phyloP scores from a whole-genome alignment of 768 basidiomycete genomes.

The Suillus plorans region DNA sequence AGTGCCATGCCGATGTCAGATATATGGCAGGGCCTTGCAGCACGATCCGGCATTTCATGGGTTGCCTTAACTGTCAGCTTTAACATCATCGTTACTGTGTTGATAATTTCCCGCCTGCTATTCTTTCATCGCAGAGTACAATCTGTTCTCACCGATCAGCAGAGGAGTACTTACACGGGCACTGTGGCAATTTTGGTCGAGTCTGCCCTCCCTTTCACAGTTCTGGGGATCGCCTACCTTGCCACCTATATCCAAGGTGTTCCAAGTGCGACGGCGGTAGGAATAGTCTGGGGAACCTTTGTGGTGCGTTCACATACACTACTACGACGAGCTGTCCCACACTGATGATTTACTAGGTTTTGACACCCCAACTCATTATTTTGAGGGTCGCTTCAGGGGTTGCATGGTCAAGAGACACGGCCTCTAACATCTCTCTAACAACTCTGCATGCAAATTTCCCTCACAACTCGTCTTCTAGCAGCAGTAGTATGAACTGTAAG shows the following conservation, averaged over 20 bases:
- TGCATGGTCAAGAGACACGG: conserved; percentile 4
- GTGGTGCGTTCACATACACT: background rate
- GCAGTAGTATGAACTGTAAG: background rate
- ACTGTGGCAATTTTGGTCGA: conserved; percentile 3
- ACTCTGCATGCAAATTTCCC: background rate
- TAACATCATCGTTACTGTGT: background rate
- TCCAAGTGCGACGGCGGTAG: background rate
- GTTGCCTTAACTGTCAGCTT: conserved; percentile 1
- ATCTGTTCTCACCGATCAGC: background rate
- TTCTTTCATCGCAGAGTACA: background rate
- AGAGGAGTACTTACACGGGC: background rate
- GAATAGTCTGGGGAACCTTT: conserved; percentile 1
- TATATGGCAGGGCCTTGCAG: background rate
- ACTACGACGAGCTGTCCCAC: background rate
- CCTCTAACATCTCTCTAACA: background rate
- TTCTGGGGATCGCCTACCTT: conserved; percentile 3
- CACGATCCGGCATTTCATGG: conserved; percentile 6
- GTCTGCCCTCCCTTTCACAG: conserved; percentile 6
- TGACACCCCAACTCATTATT: conserved; percentile 8
- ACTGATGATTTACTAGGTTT: background rate
- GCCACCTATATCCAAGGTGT: background rate
- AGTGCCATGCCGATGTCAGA: background rate
- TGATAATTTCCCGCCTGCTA: background rate
- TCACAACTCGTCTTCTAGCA: background rate
- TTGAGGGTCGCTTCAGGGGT: background rate